These are phyloP conservation scores for Penicillium silybi DNA, from an alignment of 495 filamentous ascomycete species.

Conservation along the genomic window DNA sequence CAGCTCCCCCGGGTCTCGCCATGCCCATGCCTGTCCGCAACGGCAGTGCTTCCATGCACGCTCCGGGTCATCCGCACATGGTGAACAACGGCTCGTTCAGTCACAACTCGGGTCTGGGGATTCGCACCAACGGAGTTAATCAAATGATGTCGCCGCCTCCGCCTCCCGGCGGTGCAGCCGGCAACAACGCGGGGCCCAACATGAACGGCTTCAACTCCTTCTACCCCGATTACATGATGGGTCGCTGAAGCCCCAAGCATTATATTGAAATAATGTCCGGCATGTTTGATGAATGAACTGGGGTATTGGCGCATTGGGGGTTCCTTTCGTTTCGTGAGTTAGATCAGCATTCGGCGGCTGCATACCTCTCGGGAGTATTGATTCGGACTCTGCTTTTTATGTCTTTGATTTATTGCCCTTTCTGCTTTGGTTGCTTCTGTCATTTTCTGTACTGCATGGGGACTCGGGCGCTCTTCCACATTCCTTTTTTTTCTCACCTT, in stretches of 20 bases:
- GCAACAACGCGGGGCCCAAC: constrained; percentile 36
- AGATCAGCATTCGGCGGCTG: constrained; percentile 49
- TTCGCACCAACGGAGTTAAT: constrained; percentile 39
- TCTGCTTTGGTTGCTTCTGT: constrained; percentile 7
- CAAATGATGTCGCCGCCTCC: constrained; percentile 42
- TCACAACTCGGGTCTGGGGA: constrained; percentile 42
- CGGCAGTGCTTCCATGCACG: constrained; percentile 29
- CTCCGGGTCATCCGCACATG: constrained; percentile 32
- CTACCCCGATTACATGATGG: constrained; percentile 61
- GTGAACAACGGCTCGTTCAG: constrained; percentile 38
- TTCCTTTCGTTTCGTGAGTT: constrained; percentile 38
- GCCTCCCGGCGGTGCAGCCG: constrained; percentile 34
- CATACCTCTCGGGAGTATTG: constrained; percentile 43
- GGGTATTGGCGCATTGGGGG: constrained; percentile 46
- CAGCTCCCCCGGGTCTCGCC: constrained; percentile 63
- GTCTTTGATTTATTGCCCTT: constrained; percentile 5
- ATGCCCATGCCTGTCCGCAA: constrained; percentile 37
- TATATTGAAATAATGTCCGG: constrained; percentile 42
- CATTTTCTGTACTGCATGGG: constrained; percentile 30
- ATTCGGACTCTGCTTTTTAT: constrained; percentile 25
- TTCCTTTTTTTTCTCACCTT: constrained; percentile 26
- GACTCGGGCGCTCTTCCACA: constrained; percentile 36
- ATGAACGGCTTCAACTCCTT: constrained; percentile 43
- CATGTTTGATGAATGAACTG: constrained; percentile 46
- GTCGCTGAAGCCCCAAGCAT: constrained; percentile 38